These are phyloP conservation scores for slime mould (Dictyostelium discoideum) DNA, from an alignment of 78 protist species.

Conservation along the genomic window DNA sequence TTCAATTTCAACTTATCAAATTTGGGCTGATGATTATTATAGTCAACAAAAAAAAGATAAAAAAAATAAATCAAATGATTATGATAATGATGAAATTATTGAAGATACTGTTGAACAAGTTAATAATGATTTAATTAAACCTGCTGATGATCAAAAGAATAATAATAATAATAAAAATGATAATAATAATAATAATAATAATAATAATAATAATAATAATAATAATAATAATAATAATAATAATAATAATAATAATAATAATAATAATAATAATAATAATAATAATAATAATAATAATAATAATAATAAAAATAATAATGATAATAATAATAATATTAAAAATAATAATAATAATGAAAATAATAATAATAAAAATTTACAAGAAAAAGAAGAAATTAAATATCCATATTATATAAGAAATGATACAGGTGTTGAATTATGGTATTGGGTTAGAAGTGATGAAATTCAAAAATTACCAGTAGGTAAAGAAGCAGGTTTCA, in stretches of 20 bases:
- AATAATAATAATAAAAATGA: background rate
- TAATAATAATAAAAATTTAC: background rate
- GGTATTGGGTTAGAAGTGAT: constrained; percentile 69
- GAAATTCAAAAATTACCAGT: constrained; percentile 11
- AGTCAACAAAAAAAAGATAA: background rate
- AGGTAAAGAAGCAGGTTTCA: constrained; percentile 27
- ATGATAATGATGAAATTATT: background rate
- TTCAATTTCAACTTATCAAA: constrained; percentile 68
- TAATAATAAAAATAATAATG: background rate
- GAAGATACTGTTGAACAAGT: background rate
- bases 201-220: background rate
- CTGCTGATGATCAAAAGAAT: background rate
- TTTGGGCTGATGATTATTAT: constrained; percentile 68
- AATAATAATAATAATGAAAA: background rate
- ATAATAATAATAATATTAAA: background rate
- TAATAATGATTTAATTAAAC: background rate
- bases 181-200: constrained; percentile 23
- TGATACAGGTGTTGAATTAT: constrained; percentile 63
- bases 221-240: background rate
- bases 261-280: constrained; percentile 35
- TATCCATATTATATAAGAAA: constrained; percentile 62
- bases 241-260: too few species aligned
- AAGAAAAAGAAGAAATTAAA: background rate
- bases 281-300: constrained; percentile 24
- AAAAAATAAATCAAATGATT: background rate